Evolutionary conservation across 257 asterid species (phyloP).

Genomic region (Nicotiana attenuata): DNA sequence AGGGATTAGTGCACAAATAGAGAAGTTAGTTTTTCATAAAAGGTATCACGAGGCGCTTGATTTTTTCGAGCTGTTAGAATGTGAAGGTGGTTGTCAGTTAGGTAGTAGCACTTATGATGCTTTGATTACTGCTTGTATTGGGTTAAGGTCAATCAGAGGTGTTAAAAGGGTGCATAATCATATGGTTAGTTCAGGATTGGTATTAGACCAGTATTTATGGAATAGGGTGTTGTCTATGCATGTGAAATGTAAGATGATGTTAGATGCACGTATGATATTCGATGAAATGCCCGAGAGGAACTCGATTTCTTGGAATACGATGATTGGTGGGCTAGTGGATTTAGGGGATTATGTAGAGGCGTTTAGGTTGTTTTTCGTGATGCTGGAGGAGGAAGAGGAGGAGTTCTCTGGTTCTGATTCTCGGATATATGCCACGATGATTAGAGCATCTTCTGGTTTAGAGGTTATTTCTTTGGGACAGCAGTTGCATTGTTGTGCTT

Average conservation of each 20-base stretch:
- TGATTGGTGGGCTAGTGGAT: constrained; percentile 66
- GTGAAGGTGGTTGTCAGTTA: constrained; percentile 28
- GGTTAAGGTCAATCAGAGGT: constrained; percentile 57
- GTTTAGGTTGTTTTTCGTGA: constrained; percentile 51
- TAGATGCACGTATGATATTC: constrained; percentile 64
- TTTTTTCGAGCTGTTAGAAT: constrained; percentile 63
- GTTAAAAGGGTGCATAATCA: constrained; percentile 58
- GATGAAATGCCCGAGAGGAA: constrained; percentile 64
- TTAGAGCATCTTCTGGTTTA: constrained; percentile 66
- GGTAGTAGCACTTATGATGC: constrained; percentile 58
- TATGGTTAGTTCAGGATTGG: constrained; percentile 35
- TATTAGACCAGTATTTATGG: constrained; percentile 64
- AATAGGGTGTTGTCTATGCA: constrained; percentile 70
- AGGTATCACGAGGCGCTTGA: constrained; percentile 68
- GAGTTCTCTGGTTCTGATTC: constrained; percentile 40
- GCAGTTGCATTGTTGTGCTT: constrained; percentile 60
- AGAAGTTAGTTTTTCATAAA: constrained; percentile 57
- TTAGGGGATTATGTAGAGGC: constrained; percentile 57
- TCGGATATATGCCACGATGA: constrained; percentile 47
- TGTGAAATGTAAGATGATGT: constrained; percentile 77
- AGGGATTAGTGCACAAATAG: constrained; percentile 58
- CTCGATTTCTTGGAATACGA: constrained; percentile 65
- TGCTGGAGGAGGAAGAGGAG: constrained; percentile 61
- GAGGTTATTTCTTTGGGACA: constrained; percentile 63
- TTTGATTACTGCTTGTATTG: constrained; percentile 64